A percentile compares a stretch with the other conserved stretches of the same genome.
Conservation (phyloP, 2,329 filamentous ascomycete genomes). For the Neonectria sp. region DNA sequence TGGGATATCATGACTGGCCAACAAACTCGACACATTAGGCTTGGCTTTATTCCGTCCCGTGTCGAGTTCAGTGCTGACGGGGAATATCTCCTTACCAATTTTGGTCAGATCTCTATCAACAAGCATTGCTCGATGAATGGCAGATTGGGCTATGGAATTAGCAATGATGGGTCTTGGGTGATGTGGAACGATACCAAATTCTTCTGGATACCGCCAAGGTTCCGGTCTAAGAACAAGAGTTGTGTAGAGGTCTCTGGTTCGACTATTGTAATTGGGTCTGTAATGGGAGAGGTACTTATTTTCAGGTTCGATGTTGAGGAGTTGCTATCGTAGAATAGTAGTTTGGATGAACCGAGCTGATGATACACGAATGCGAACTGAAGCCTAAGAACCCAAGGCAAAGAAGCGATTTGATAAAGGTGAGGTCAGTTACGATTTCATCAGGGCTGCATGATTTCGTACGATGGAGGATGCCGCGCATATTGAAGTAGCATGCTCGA, state of each 20-base stretch:
- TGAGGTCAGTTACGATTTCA: too few species aligned
- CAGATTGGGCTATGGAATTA: constrained; percentile 8
- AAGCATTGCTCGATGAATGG: background rate
- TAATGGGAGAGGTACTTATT: background rate
- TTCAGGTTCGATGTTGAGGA: constrained; percentile 6
- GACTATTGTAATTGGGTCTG: background rate
- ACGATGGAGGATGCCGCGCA: too few species aligned
- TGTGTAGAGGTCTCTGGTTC: constrained; percentile 4
- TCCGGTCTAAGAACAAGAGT: background rate
- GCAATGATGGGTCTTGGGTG: background rate
- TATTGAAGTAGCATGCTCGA: too few species aligned
- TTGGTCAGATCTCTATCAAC: background rate
- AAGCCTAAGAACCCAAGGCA: too few species aligned
- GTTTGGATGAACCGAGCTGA: background rate
- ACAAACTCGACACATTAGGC: background rate
- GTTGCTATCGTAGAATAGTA: background rate
- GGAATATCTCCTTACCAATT: background rate
- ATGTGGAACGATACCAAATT: constrained; percentile 13
- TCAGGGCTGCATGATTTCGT: too few species aligned
- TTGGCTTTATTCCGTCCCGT: background rate
- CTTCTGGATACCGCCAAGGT: constrained; percentile 12
- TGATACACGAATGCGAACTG: too few species aligned
- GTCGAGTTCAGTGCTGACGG: background rate
- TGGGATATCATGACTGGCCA: background rate
- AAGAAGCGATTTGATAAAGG: too few species aligned